phyloP scores from a whole-genome alignment of 169 alveolate species.

The Theileria luwenshuni region DNA sequence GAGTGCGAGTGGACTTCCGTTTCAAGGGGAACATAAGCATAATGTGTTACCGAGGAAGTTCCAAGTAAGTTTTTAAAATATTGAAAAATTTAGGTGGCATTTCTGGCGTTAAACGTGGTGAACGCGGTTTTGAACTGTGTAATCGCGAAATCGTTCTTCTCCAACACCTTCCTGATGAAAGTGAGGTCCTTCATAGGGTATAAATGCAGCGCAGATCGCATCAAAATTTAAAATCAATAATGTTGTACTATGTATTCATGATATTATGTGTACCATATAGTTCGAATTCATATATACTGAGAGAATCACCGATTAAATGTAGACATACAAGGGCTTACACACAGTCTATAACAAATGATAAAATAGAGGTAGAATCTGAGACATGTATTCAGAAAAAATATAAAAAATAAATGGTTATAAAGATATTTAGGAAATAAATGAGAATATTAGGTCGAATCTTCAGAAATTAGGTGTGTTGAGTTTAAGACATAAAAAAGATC shows the following conservation, averaged over 20 bases:
- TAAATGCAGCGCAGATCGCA: constrained; percentile 73
- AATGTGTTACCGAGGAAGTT: constrained; percentile 73
- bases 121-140: constrained; percentile 56
- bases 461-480: constrained; percentile 15
- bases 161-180: constrained; percentile 52
- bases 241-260: not conserved
- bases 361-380: constrained; percentile 6
- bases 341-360: constrained; percentile 1
- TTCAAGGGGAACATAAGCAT: constrained; percentile 84
- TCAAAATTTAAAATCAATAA: constrained; percentile 34
- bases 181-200: constrained; percentile 65
- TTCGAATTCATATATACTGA: not conserved
- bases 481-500: not conserved
- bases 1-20: constrained; percentile 84
- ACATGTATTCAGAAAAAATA: not conserved
- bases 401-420: not conserved
- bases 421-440: constrained; percentile 9
- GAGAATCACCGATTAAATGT: not conserved
- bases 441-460: constrained; percentile 2
- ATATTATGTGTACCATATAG: not conserved
- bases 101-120: constrained; percentile 49
- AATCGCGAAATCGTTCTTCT: constrained; percentile 41
- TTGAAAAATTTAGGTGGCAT: constrained; percentile 49
- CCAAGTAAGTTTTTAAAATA: constrained; percentile 63
- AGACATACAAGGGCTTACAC: constrained; percentile 1